phyloP scores from a whole-genome alignment of 805 yeast genomes.

The Kodamaea sagamina region DNA sequence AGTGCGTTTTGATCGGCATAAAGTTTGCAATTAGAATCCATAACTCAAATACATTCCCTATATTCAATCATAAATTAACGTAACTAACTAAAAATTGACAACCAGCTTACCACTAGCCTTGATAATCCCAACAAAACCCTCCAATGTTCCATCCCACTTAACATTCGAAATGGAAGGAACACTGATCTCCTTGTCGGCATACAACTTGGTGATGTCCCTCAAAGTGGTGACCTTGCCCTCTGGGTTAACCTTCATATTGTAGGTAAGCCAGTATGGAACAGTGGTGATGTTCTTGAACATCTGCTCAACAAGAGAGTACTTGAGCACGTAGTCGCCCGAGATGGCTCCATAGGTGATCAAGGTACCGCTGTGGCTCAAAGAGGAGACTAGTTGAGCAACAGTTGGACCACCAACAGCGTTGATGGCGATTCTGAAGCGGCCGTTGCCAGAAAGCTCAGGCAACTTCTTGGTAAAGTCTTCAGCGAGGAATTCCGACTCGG shows the following conservation, averaged over 20 bases:
- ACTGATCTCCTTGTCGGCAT: slow-evolving; percentile 53
- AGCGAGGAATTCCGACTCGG: slow-evolving; percentile 28
- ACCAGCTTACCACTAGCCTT: slow-evolving; percentile 7
- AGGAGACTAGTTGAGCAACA: slow-evolving; percentile 24
- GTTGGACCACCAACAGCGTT: slow-evolving; percentile 35
- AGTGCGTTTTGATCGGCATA: too few species aligned
- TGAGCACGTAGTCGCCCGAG: slow-evolving; percentile 20
- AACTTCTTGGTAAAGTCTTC: slow-evolving; percentile 20
- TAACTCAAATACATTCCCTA: too few species aligned
- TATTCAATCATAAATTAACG: not conserved
- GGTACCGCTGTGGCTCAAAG: slow-evolving; percentile 28
- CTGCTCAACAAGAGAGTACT: slow-evolving; percentile 27
- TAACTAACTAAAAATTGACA: slow-evolving; percentile 2
- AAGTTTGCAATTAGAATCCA: too few species aligned
- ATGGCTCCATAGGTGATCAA: slow-evolving; percentile 32
- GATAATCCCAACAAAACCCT: slow-evolving; percentile 5
- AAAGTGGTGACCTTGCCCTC: slow-evolving; percentile 49
- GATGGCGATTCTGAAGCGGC: slow-evolving; percentile 30
- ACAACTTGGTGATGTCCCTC: slow-evolving; percentile 54
- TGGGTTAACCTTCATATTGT: slow-evolving; percentile 46
- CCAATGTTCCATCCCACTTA: slow-evolving; percentile 7
- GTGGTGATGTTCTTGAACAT: slow-evolving; percentile 34
- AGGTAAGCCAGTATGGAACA: slow-evolving; percentile 36
- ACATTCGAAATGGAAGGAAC: slow-evolving; percentile 3
- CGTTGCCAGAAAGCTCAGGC: slow-evolving; percentile 20